Conservation (phyloP, 1,139 yeast genomes). For the Lodderomyces orthopsilosis region DNA sequence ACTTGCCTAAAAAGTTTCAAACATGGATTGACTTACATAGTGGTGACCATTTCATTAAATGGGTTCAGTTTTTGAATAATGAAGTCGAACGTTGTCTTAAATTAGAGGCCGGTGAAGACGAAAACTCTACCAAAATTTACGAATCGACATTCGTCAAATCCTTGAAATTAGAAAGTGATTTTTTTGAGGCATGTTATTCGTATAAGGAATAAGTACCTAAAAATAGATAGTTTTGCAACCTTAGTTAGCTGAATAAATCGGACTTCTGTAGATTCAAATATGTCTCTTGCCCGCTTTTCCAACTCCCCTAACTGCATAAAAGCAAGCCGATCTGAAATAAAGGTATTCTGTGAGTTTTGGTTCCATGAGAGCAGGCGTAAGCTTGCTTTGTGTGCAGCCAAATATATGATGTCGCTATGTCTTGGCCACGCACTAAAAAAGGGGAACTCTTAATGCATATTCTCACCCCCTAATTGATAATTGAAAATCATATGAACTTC, state of each 20-base stretch:
- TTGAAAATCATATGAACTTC: neutral
- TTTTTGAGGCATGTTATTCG: slow-evolving; percentile 47
- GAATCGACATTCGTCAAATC: slow-evolving; percentile 33
- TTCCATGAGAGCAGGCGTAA: neutral
- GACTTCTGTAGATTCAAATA: no score
- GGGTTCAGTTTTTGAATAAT: slow-evolving; percentile 43
- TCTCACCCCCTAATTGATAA: neutral
- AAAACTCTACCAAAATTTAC: slow-evolving; percentile 17
- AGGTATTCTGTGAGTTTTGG: no score
- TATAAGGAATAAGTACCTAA: slow-evolving; percentile 12
- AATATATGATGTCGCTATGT: neutral
- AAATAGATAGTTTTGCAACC: neutral
- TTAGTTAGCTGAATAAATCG: no score
- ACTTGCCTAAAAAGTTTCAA: slow-evolving; percentile 42
- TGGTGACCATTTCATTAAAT: slow-evolving; percentile 42
- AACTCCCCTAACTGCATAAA: neutral
- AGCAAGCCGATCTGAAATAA: no score
- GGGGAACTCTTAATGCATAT: neutral
- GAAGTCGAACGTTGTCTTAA: slow-evolving; percentile 41
- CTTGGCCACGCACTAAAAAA: neutral
- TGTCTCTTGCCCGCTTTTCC: neutral
- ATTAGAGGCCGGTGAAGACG: slow-evolving; percentile 16
- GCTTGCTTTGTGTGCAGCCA: neutral
- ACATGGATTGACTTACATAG: slow-evolving; percentile 54
- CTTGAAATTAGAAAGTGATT: slow-evolving; percentile 38